Evolutionary conservation across 805 yeast genomes (phyloP).

Genomic region (Myxozyma mucilagina): DNA sequence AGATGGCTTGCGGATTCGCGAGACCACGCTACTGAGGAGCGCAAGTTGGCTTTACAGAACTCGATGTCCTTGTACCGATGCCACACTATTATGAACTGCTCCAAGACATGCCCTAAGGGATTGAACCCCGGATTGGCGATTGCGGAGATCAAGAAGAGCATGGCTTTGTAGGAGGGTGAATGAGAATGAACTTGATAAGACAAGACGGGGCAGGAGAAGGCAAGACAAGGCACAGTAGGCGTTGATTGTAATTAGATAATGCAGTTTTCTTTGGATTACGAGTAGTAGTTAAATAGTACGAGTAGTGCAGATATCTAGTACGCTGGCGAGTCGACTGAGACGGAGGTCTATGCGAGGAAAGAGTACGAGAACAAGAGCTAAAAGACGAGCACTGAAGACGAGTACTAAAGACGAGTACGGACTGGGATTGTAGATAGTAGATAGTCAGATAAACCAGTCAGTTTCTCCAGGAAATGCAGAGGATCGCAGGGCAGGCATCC

Average conservation of each 20-base stretch:
- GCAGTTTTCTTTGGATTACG: too few species aligned
- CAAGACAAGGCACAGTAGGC: not conserved
- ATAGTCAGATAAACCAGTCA: too few species aligned
- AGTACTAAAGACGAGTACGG: too few species aligned
- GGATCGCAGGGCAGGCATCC: not conserved
- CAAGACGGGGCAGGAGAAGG: not conserved
- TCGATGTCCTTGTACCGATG: constrained; percentile 98
- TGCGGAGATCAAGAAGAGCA: constrained; percentile 92
- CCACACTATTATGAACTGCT: constrained; percentile 93
- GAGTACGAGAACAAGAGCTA: not conserved
- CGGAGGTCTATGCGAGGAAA: too few species aligned
- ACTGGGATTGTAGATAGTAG: too few species aligned
- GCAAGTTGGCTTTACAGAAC: constrained; percentile 91
- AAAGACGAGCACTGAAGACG: not conserved
- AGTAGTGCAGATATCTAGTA: too few species aligned
- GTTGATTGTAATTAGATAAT: not conserved
- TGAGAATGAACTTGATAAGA: not conserved
- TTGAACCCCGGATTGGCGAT: constrained; percentile 97
- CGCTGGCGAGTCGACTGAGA: too few species aligned
- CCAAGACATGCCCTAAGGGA: constrained; percentile 97
- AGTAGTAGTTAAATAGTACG: too few species aligned
- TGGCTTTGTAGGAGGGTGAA: constrained; percentile 60
- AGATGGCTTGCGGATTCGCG: constrained; percentile 98
- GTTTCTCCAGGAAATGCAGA: not conserved
- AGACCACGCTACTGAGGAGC: constrained; percentile 79